Percentiles rank a stretch among this genome's conserved stretches.
These are phyloP conservation scores for Leptographium galeiforme DNA, from an alignment of 2,329 filamentous ascomycete genomes.

Conservation along the genomic window DNA sequence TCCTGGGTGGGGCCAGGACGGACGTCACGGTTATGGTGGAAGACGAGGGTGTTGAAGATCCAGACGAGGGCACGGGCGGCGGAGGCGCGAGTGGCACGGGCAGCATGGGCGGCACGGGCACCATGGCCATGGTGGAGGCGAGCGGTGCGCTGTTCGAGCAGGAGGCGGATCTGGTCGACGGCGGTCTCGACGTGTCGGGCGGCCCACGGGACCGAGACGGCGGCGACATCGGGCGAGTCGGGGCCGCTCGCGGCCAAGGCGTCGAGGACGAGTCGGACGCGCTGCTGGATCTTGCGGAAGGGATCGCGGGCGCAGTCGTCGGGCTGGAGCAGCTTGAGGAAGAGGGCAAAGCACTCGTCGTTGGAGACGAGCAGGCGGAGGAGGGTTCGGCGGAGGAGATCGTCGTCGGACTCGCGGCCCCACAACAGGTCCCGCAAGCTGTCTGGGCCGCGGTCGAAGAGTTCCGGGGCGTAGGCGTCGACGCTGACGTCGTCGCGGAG, in stretches of 20 bases:
- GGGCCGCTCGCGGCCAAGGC: conserved; percentile 17
- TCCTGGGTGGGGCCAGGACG: conserved; percentile 16
- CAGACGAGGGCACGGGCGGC: conserved; percentile 34
- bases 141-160: conserved; percentile 10
- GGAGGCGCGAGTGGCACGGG: conserved; percentile 23
- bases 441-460: conserved; percentile 20
- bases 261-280: conserved; percentile 31
- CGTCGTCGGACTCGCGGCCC: neutral
- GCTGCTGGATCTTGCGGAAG: conserved; percentile 34
- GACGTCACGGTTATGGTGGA: conserved; percentile 24
- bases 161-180: conserved; percentile 29
- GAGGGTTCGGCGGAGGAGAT: conserved; percentile 33
- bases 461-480: conserved; percentile 29
- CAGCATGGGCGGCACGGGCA: conserved; percentile 18
- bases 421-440: conserved; percentile 6
- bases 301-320: conserved; percentile 30
- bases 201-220: conserved; percentile 32
- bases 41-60: conserved; percentile 31
- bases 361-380: conserved; percentile 41
- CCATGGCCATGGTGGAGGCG: neutral
- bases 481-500: conserved; percentile 24
- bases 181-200: conserved; percentile 31
- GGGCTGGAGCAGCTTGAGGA: conserved; percentile 31
- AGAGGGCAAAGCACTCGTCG: conserved; percentile 40
- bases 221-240: neutral